Evolutionary conservation across 2,329 filamentous ascomycete genomes (phyloP).

Genomic region (Paraconiothyrium sp.): DNA sequence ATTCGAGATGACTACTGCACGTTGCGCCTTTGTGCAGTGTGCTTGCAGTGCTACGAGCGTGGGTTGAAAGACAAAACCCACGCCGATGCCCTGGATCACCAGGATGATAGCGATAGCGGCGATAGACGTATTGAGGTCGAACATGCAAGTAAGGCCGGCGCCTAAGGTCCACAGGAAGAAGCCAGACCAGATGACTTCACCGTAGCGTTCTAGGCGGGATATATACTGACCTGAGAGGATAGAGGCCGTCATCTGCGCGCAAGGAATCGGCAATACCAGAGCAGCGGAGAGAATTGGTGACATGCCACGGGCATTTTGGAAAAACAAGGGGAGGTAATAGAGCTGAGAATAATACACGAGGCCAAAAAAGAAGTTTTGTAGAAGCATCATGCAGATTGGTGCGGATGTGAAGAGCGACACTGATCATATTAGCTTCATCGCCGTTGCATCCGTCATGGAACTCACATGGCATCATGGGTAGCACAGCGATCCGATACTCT

Average conservation of each 20-base stretch:
- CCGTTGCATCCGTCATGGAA: neutral
- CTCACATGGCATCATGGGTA: slow-evolving; percentile 13
- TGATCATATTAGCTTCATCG: slow-evolving; percentile 26
- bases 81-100: slow-evolving; percentile 56
- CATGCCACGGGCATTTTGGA: slow-evolving; percentile 64
- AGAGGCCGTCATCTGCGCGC: slow-evolving; percentile 58
- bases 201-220: slow-evolving; percentile 65
- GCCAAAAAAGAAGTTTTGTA: slow-evolving; percentile 69
- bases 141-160: slow-evolving; percentile 62
- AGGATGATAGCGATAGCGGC: slow-evolving; percentile 63
- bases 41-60: slow-evolving; percentile 67
- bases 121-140: slow-evolving; percentile 52
- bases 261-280: slow-evolving; percentile 57
- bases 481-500: slow-evolving; percentile 51
- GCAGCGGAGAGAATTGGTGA: slow-evolving; percentile 60
- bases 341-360: slow-evolving; percentile 67
- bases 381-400: slow-evolving; percentile 64
- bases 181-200: slow-evolving; percentile 65
- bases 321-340: slow-evolving; percentile 70
- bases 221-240: slow-evolving; percentile 67
- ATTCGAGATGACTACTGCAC: slow-evolving; percentile 70
- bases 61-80: slow-evolving; percentile 64
- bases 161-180: slow-evolving; percentile 62
- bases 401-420: slow-evolving; percentile 64
- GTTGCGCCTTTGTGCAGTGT: slow-evolving; percentile 59